Percentiles rank a stretch among this genome's conserved stretches.
These are phyloP conservation scores for Tolypocladium amazonense DNA, from an alignment of 2,329 filamentous ascomycete species.

Conservation along the genomic window DNA sequence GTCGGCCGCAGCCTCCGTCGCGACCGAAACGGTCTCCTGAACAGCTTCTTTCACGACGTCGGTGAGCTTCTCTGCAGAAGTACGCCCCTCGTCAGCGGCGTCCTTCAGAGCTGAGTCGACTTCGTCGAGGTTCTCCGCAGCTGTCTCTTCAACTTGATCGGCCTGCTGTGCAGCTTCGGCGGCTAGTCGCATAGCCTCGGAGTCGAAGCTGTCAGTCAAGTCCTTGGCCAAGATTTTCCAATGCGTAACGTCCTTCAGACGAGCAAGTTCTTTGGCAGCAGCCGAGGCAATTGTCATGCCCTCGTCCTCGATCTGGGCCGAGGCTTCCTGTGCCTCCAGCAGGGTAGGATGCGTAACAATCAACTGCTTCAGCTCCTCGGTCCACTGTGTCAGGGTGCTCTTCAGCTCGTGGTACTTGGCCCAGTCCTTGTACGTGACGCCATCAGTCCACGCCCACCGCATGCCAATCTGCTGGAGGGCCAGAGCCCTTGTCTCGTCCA, in stretches of 20 bases:
- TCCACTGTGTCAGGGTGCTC: constrained; percentile 74
- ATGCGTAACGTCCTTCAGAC: constrained; percentile 71
- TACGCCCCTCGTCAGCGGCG: neutral
- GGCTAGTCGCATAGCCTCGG: constrained; percentile 49
- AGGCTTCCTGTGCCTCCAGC: constrained; percentile 53
- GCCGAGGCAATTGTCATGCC: constrained; percentile 72
- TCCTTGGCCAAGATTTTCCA: constrained; percentile 77
- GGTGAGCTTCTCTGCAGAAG: neutral
- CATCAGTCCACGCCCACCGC: constrained; percentile 92
- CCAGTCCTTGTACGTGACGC: constrained; percentile 96
- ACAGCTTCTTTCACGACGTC: constrained; percentile 4
- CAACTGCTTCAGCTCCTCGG: constrained; percentile 66
- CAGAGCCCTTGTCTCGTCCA: constrained; percentile 72
- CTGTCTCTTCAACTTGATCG: constrained; percentile 10
- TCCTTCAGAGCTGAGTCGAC: neutral
- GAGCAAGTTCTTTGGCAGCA: constrained; percentile 68
- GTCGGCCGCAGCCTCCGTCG: constrained; percentile 7
- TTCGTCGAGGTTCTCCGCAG: constrained; percentile 12
- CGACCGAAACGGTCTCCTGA: constrained; percentile 13
- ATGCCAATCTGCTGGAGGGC: constrained; percentile 87
- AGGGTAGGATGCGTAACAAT: constrained; percentile 66
- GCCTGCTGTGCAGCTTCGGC: constrained; percentile 18
- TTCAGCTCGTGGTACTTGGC: constrained; percentile 85
- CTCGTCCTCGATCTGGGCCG: constrained; percentile 59
- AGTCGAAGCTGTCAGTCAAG: constrained; percentile 67